Evolutionary conservation across 139 green algal species (phyloP), one percentile per base, ranked within the genome.

Genomic region (Chlamydomonas sphaeroides): DNA sequence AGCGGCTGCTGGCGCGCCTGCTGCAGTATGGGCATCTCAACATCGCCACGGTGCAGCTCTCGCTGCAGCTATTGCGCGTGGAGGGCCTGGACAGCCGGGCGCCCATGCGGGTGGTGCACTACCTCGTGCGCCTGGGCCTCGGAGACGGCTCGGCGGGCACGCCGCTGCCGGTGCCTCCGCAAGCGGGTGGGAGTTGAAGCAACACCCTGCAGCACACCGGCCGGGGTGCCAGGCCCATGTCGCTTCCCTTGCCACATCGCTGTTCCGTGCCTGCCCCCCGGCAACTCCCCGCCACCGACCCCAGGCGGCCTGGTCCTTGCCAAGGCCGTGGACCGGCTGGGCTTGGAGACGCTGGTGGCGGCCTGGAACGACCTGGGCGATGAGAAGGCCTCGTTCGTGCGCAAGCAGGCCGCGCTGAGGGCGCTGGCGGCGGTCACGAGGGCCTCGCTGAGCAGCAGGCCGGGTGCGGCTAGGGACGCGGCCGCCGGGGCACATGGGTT

Each of bases 51-150:
- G 56, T 85, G 68, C 65, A 75, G 77, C 63, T 75, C n/a, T 65
- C 77, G 48, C 65, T 84, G 48, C 48, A 84, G 77, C 26, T 42
- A 5, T 65, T 66, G 33, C 48, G 36, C 5, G 26, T 67, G 5
- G 65, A 74, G 33, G 30, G 20, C 15, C 35, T 28, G 11, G 77
- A 84, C 49, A 65, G 76, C 21, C 62, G 62, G 48, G 35, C 63
- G 49, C 65, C 80, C 0, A 73, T 66, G 59, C 78, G 91, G 0
- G 32, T 93, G 11, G 69, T 92, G 18, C 89, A 90, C 49, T 94
- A 95, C 82, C 67, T 95, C 39, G 74, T 95, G 68, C 89, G 94
- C 71, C 66, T 94, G 48, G 69, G 88, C 68, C 65, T 93, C 71
- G 91, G 93, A 0, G 73, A 88, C 33, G 92, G 93, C 25, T 80